Evolutionary conservation across 2,329 filamentous ascomycete genomes (phyloP).

Genomic region (Nemania diffusa): DNA sequence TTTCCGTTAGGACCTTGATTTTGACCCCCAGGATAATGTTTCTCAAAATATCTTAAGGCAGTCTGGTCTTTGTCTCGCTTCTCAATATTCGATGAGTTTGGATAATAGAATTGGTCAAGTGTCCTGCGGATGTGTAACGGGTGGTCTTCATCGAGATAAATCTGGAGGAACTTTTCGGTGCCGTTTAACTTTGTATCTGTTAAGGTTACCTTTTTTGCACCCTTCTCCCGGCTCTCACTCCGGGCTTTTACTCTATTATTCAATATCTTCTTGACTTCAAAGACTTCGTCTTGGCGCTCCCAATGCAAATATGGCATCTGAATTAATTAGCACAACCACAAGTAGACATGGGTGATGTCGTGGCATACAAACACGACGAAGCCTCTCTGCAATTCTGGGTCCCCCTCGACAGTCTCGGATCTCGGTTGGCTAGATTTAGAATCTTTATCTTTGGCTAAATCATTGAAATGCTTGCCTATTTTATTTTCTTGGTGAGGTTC

Average conservation of each 20-base stretch:
- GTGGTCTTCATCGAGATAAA: constrained; percentile 2
- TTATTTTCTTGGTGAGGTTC: background rate
- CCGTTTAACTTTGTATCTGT: background rate
- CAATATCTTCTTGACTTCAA: background rate
- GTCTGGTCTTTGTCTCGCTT: constrained; percentile 3
- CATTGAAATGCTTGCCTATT: background rate
- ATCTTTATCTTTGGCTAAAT: background rate
- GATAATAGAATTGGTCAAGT: constrained; percentile 11
- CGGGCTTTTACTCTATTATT: background rate
- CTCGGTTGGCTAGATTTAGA: background rate
- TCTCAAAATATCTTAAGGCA: background rate
- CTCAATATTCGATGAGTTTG: background rate
- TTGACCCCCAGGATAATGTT: no score
- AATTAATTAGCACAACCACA: background rate
- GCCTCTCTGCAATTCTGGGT: background rate
- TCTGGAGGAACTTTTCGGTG: background rate
- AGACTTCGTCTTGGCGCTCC: background rate
- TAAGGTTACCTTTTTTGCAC: background rate
- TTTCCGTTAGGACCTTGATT: no score
- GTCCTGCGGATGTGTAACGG: constrained; percentile 14
- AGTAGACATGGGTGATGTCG: background rate
- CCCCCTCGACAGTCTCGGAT: background rate
- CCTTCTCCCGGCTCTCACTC: background rate
- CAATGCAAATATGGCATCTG: constrained; percentile 16
- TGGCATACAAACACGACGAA: constrained; percentile 9